Conservation (phyloP, 2,329 filamentous ascomycete genomes). For the Alternaria angustiovoidea region DNA sequence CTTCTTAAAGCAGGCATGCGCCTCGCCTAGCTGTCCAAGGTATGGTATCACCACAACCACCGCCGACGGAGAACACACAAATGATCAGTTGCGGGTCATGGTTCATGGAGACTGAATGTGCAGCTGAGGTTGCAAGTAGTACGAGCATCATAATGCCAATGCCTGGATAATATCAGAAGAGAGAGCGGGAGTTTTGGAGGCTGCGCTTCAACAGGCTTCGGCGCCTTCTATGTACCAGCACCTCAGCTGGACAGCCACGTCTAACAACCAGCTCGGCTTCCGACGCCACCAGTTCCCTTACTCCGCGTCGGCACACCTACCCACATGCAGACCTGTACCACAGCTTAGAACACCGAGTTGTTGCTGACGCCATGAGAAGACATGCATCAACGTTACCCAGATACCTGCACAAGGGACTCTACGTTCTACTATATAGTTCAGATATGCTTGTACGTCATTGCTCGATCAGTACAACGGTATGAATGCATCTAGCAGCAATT, state of each 20-base stretch:
- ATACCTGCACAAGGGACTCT: neutral
- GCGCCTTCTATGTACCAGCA: neutral
- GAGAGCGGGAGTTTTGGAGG: neutral
- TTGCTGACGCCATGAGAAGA: neutral
- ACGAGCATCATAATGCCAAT: neutral
- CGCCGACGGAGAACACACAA: neutral
- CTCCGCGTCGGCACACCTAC: neutral
- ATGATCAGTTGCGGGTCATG: neutral
- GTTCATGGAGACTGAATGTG: neutral
- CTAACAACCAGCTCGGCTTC: neutral
- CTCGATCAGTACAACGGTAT: neutral
- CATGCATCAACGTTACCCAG: neutral
- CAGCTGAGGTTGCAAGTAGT: neutral
- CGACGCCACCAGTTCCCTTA: neutral
- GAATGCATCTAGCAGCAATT: neutral
- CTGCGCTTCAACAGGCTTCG: neutral
- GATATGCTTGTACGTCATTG: neutral
- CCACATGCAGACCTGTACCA: neutral
- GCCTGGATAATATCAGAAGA: neutral
- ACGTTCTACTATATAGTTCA: neutral
- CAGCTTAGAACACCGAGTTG: neutral
- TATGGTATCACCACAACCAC: neutral
- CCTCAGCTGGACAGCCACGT: neutral
- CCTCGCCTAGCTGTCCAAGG: neutral
- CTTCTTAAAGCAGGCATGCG: neutral